phyloP scores from a whole-genome alignment of 2,329 filamentous ascomycete genomes.

The Colletotrichum sp. region DNA sequence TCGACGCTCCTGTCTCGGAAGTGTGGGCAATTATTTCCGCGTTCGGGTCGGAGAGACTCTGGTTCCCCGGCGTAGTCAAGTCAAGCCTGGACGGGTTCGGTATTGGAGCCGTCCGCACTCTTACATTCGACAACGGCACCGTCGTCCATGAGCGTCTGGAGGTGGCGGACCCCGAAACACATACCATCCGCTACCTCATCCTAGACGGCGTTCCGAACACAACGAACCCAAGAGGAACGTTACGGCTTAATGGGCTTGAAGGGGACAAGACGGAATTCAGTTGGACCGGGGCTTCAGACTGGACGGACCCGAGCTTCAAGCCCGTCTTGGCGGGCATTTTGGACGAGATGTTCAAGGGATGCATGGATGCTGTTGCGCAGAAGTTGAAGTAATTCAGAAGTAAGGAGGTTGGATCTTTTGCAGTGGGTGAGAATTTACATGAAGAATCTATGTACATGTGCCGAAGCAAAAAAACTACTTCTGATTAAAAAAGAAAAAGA shows the following conservation, averaged over 20 bases:
- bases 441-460: not conserved
- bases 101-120: not conserved
- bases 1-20: not conserved
- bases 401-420: not conserved
- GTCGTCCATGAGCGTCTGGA: not conserved
- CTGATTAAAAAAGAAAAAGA: not conserved
- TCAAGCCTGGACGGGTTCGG: constrained; percentile 4
- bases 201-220: not conserved
- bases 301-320: not conserved
- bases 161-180: not conserved
- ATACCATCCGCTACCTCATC: not conserved
- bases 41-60: not conserved
- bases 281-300: not conserved
- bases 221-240: not conserved
- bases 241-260: not conserved
- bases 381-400: not conserved
- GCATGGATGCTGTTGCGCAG: not conserved
- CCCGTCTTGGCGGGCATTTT: not conserved
- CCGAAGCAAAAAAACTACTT: not conserved
- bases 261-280: not conserved
- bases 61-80: constrained; percentile 2
- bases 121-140: not conserved
- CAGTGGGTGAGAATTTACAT: not conserved
- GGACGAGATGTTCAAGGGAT: not conserved
- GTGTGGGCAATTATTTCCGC: constrained; percentile 4